Percentiles rank a stretch among this genome's conserved stretches.
Conservation (phyloP, 2,329 filamentous ascomycete species). For the Aspergillus chevalieri region DNA sequence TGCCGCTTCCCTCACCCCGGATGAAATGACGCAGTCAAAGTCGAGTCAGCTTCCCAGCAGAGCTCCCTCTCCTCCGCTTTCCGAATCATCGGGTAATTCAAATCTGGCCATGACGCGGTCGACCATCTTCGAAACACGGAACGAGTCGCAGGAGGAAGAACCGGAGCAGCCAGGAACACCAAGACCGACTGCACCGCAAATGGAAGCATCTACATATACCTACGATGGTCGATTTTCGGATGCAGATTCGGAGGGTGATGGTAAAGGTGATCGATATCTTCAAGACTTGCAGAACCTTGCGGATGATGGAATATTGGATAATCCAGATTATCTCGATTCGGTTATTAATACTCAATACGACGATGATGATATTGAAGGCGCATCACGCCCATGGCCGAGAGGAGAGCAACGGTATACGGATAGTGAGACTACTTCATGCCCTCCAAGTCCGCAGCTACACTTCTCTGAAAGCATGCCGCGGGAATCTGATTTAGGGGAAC, state of each 20-base stretch:
- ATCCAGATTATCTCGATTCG: conserved; percentile 34
- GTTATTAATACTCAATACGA: conserved; percentile 31
- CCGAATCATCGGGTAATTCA: conserved; percentile 19
- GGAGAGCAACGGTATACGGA: conserved; percentile 3
- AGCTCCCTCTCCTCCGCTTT: conserved; percentile 21
- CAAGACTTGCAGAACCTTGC: conserved; percentile 23
- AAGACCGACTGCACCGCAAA: conserved; percentile 2
- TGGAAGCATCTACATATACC: conserved; percentile 29
- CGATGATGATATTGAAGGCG: conserved; percentile 25
- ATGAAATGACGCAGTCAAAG: conserved; percentile 29
- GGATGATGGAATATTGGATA: conserved; percentile 27
- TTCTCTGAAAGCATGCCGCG: conserved; percentile 1
- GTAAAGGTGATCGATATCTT: conserved; percentile 17
- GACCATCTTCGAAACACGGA: conserved; percentile 28
- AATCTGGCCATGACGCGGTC: conserved; percentile 31
- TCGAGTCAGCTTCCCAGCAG: conserved; percentile 23
- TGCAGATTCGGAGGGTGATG: conserved; percentile 33
- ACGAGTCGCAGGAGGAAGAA: background rate
- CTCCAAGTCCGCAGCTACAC: conserved; percentile 12
- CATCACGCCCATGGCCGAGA: conserved; percentile 10
- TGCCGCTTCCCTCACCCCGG: conserved; percentile 24
- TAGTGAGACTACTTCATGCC: conserved; percentile 13
- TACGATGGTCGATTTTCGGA: conserved; percentile 39
- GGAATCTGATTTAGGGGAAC: conserved; percentile 3
- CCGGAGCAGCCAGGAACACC: background rate